Evolutionary conservation across 768 basidiomycete species (phyloP), one percentile per base, ranked within the genome.

Genomic region (Suillus hirtellus): DNA sequence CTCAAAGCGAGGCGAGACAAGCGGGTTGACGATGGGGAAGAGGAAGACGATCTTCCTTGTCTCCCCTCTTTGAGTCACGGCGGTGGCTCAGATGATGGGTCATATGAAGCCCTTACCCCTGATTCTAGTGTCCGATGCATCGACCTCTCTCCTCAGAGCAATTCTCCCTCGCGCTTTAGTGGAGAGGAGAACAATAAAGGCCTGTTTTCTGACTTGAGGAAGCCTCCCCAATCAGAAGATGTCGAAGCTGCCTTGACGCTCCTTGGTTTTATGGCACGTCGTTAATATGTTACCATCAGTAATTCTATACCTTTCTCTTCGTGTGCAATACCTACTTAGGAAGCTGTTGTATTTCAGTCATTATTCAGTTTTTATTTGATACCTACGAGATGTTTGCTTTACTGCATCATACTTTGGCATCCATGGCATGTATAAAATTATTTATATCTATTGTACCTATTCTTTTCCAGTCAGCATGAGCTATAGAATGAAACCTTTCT

Each of bases 1-100:
- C 88, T 88, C 52, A 77, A 76, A 34, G 77, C 74, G 55, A 74
- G 80, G 61, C 72, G 72, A 56, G 77, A 65, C 49, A 67, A 59
- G 31, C 63, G 74, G 66, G 54, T 17, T 21, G 71, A 74, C 60
- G 24, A 40, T 12, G 56, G 19, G 35, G 69, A 69, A 62, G 66
- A 73, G 34, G 58, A 65, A 60, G 65, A 67, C n/a, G 54, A 49
- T 14, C 40, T 60, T 7, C 49, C 50, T 35, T n/a, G 62, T 44
- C 65, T 47, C 68, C 58, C 64, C 19, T 59, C 64, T 53, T 60
- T 56, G 63, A 52, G 58, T 52, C 42, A 43, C 14, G 50, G 47
- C 21, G 50, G 17, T 58, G 65, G 65, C 15, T 53, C 46, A 35
- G 67, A 65, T 21, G 67, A 62, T 19, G 64, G 64, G 31, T 64